These are phyloP conservation scores for Boletus insuetus DNA, from an alignment of 768 basidiomycete genomes.

Conservation along the genomic window DNA sequence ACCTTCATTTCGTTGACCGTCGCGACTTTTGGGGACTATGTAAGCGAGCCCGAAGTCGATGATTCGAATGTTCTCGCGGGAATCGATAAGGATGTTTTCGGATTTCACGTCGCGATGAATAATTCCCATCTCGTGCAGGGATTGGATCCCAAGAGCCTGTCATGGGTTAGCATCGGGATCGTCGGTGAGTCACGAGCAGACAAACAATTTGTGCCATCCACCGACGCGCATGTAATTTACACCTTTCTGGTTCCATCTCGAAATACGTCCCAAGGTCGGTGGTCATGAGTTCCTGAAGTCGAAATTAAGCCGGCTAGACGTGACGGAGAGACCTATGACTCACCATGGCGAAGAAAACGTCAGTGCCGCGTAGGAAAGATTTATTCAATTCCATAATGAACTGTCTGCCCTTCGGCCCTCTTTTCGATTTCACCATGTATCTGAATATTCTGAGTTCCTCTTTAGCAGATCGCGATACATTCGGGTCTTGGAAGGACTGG, in stretches of 20 bases:
- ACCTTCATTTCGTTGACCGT: conserved; percentile 11
- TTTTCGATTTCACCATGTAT: conserved; percentile 28
- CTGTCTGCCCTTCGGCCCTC: conserved; percentile 19
- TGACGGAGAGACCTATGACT: conserved; percentile 2
- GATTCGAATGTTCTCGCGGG: conserved; percentile 38
- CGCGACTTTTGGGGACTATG: not conserved
- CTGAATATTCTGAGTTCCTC: conserved; percentile 37
- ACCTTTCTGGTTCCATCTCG: conserved; percentile 16
- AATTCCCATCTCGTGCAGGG: conserved; percentile 57
- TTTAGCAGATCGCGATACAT: conserved; percentile 17
- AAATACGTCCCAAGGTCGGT: conserved; percentile 36
- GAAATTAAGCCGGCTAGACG: not conserved
- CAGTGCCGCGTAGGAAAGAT: conserved; percentile 30
- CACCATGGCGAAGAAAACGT: conserved; percentile 41
- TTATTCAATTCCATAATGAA: conserved; percentile 42
- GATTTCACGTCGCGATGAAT: conserved; percentile 71
- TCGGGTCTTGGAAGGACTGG: conserved; percentile 7
- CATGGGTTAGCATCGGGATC: not conserved
- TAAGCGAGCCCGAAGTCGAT: conserved; percentile 42
- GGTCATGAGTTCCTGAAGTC: conserved; percentile 39
- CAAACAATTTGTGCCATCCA: conserved; percentile 44
- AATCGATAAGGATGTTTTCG: conserved; percentile 63
- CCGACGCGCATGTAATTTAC: conserved; percentile 28
- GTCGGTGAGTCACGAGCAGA: not conserved
- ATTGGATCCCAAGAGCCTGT: conserved; percentile 40